Evolutionary conservation across 805 yeast species (phyloP).

Genomic region (Myxozyma neglecta): DNA sequence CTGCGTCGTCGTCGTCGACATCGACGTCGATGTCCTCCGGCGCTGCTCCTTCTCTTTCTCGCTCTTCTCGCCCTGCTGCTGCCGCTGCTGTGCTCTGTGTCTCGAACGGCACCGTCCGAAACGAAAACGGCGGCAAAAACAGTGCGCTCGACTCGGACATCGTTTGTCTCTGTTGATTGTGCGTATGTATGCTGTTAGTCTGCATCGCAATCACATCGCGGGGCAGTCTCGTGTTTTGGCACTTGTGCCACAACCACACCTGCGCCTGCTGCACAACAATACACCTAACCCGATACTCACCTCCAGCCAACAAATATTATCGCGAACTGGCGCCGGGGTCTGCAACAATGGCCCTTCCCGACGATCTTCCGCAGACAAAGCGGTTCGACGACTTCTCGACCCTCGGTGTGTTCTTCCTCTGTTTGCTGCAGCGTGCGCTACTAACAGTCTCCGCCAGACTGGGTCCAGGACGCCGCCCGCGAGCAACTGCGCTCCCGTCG

Average conservation of each 20-base stretch:
- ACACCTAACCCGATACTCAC: no score
- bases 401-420: slow-evolving; percentile 29
- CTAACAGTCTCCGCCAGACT: slow-evolving; percentile 44
- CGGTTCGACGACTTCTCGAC: slow-evolving; percentile 52
- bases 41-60: neutral
- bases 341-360: neutral
- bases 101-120: neutral
- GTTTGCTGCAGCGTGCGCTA: neutral
- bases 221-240: no score
- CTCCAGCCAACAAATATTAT: no score
- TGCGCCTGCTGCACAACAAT: no score
- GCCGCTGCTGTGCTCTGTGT: neutral
- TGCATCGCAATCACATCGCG: no score
- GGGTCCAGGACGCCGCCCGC: slow-evolving; percentile 56
- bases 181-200: neutral
- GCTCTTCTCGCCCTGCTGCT: neutral
- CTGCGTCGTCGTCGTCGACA: neutral
- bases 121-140: no score
- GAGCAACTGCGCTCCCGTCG: slow-evolving; percentile 35
- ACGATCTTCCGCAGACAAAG: slow-evolving; percentile 41
- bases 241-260: no score
- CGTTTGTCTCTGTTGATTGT: neutral
- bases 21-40: neutral
- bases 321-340: no score
- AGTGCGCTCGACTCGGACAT: no score